Evolutionary conservation across 768 basidiomycete genomes (phyloP), one percentile per base, ranked within the genome.

Genomic region (Boletus rufocinnamomeus): DNA sequence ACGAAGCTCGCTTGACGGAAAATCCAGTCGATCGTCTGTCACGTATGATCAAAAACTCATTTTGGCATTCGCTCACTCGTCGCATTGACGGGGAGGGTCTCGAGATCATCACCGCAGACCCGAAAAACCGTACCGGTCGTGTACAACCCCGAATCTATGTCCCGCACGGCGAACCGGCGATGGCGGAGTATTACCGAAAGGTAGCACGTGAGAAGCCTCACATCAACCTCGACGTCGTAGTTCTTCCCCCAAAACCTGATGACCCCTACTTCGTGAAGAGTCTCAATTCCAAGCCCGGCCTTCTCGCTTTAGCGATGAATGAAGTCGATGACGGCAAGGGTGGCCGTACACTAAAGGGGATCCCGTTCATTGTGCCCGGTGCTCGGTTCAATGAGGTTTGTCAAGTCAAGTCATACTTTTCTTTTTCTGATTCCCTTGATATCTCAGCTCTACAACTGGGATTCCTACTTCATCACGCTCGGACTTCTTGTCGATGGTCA

Each of bases 311-410:
- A 61, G 96, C 95, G 1, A 99, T 98, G 97, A 88, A 91, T 59
- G 88, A 95, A 71, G 82, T 92, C 35, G 86, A 89, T 66, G 91
- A 93, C 67, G 82, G 82, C 37, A 83, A 82, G 56, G 90, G 89
- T 48, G 89, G 88, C 4, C 88, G 86, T 67, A 87, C 89, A 2
- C 74, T 97, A 56, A 93, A 96, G 69, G 95, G 95, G 1, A 88
- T 98, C 56, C 97, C 96, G 0, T 99, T 99, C 76, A 88, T 98
- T 63, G 96, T 99, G 1, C 97, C 96, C 19, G 96, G 95, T 38
- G 93, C 93, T 57, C 88, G 91, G 47, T 95, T 94, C 78, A 95
- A 95, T 65, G 93, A 94, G 84, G 93, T 93, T 52, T 38, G 82
- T 77, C 49, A n/a, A 45, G 25, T 45, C 25, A 1, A 11, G 19